Evolutionary conservation across 306 rosid species (phyloP), one percentile per base, ranked within the genome.

Genomic region (Glycine latifolia): DNA sequence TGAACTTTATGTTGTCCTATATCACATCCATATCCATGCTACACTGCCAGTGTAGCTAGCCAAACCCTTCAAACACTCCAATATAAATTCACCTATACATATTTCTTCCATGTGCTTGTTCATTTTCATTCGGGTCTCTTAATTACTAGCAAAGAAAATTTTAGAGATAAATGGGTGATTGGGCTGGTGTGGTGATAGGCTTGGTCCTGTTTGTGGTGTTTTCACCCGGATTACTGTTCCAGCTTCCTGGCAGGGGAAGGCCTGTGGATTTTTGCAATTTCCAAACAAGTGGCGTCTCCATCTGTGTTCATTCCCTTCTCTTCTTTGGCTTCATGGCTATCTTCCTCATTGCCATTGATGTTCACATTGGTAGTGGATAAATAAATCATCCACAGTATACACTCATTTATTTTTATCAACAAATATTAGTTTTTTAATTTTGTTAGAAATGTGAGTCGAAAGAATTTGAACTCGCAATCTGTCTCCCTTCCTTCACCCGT

Each of bases 341-440:
- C 69, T 94, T 94, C 75, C 82, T 94, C 83, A 88, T 91, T 86
- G 98, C 97, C 16, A 90, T 91, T 79, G 85, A 91, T 1, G 92
- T 94, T 82, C 92, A 90, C 55, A 90, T 89, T 70, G 72, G 78
- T 56, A 82, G 89, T 16, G 91, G 92, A 75, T 86, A 35, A 44
- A 7, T 26, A 26, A 26, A 26, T 26, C 31, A 26, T 26, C 31
- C 31, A 26, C 31, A 2, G 31, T 26, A 26, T 26, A 26, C 31
- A 1, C 31, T 26, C 2, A 1, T 26, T 26, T 26, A n/a, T 26
- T 26, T 0, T 26, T 26, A 26, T 26, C 2, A 1, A 2, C 2
- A 26, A 26, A 26, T 26, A 2, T 26, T 26, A 26, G 2, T 26
- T 26, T 26, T 26, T 26, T 26, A 26, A 2, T 26, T 26, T 26